A percentile compares a stretch with the other conserved stretches of the same genome.
phyloP scores from a whole-genome alignment of 176 grass and related monocot species.

The Hyparrhenia diplandra region DNA sequence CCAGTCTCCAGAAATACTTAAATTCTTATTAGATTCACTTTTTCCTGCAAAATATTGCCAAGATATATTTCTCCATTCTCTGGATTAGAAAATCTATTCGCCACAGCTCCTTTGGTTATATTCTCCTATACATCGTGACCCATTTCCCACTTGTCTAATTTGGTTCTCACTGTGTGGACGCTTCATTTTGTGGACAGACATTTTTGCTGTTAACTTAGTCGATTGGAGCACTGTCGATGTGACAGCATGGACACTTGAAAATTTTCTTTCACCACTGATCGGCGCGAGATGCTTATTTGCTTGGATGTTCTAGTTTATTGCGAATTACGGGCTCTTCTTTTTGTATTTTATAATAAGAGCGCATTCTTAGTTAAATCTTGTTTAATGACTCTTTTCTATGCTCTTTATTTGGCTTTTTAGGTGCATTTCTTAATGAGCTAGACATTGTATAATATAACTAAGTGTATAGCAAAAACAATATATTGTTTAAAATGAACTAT shows the following conservation, averaged over 20 bases:
- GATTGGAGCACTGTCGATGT: too few relatives aligned
- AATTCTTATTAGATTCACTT: background rate
- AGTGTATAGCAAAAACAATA: too few relatives aligned
- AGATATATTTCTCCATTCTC: background rate
- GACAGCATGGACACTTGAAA: too few relatives aligned
- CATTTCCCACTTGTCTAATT: background rate
- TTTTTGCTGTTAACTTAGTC: background rate
- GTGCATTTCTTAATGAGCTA: too few relatives aligned
- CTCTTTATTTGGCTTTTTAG: too few relatives aligned
- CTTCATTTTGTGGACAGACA: background rate
- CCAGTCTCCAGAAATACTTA: background rate
- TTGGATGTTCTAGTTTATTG: too few relatives aligned
- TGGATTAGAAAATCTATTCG: background rate
- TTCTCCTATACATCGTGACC: background rate
- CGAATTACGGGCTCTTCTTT: background rate
- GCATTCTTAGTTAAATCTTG: background rate
- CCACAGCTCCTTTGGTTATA: background rate
- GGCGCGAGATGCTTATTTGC: too few relatives aligned
- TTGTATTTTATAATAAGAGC: background rate
- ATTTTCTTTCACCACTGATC: too few relatives aligned
- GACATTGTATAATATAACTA: too few relatives aligned
- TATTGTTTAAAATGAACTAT: too few relatives aligned
- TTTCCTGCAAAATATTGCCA: background rate
- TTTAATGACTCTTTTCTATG: too few relatives aligned
- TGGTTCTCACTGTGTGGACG: background rate